Evolutionary conservation across 2,329 filamentous ascomycete genomes (phyloP).

Genomic region (Trichophyton rubrum): DNA sequence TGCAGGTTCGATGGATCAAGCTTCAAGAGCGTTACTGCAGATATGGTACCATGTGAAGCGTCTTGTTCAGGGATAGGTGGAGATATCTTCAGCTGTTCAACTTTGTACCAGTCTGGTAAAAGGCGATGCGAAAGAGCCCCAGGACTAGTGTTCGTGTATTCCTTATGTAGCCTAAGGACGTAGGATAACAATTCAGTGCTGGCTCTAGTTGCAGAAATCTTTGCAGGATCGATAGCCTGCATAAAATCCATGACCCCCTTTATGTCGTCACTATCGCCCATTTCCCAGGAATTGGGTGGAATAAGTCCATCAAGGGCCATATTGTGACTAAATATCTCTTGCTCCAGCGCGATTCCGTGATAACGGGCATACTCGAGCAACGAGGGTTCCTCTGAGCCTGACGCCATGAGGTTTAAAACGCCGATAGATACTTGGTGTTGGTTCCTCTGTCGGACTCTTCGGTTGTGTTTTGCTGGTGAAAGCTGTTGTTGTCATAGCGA

Average conservation of each 20-base stretch:
- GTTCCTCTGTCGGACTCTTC: too few species aligned
- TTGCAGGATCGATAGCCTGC: conserved; percentile 17
- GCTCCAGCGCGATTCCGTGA: not conserved
- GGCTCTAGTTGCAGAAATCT: conserved; percentile 23
- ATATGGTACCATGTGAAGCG: conserved; percentile 33
- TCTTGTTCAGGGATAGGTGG: conserved; percentile 36
- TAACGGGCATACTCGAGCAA: not conserved
- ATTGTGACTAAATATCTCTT: not conserved
- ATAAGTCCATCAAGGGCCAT: not conserved
- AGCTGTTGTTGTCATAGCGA: too few species aligned
- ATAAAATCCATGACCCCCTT: not conserved
- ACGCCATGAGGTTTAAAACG: not conserved
- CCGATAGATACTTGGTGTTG: not conserved
- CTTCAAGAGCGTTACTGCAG: conserved; percentile 22
- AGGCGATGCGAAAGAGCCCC: not conserved
- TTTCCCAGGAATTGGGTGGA: not conserved
- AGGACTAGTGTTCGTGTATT: conserved; percentile 5
- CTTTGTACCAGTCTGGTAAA: conserved; percentile 2
- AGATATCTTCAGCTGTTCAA: conserved; percentile 20
- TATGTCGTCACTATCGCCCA: not conserved
- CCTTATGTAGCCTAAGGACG: conserved; percentile 11
- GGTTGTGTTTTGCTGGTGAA: too few species aligned
- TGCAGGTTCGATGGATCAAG: conserved; percentile 20
- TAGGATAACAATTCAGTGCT: conserved; percentile 22
- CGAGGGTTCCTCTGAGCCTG: not conserved